A percentile compares a stretch with the other conserved stretches of the same genome.
Evolutionary conservation across 2,329 filamentous ascomycete species (phyloP).

Genomic region (Pseudogymnoascus destructans): DNA sequence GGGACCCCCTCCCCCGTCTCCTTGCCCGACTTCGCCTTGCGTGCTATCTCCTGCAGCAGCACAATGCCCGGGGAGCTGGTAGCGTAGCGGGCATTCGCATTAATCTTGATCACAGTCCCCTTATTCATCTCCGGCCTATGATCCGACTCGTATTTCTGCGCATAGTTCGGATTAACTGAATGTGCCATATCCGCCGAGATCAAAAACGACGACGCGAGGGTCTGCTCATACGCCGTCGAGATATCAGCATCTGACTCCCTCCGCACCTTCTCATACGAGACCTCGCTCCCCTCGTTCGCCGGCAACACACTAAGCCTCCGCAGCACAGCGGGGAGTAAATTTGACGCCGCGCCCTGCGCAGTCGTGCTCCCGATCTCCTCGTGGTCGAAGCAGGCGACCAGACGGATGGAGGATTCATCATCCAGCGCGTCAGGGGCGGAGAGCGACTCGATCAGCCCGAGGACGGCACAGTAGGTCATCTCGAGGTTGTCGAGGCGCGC

Average conservation of each 20-base stretch:
- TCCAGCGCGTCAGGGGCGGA: conserved; percentile 50
- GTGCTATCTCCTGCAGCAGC: conserved; percentile 74
- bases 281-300: conserved; percentile 40
- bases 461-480: conserved; percentile 88
- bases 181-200: conserved; percentile 97
- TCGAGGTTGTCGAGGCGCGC: conserved; percentile 90
- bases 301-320: conserved; percentile 75
- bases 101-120: conserved; percentile 93
- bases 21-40: conserved; percentile 37
- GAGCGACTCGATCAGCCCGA: conserved; percentile 73
- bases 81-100: conserved; percentile 92
- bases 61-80: conserved; percentile 95
- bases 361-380: conserved; percentile 92
- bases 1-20: conserved; percentile 56
- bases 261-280: conserved; percentile 47
- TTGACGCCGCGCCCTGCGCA: conserved; percentile 87
- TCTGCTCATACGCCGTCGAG: conserved; percentile 84
- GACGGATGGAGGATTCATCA: conserved; percentile 66
- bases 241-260: conserved; percentile 45
- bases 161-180: conserved; percentile 89
- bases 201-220: conserved; percentile 79
- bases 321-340: conserved; percentile 76
- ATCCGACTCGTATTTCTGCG: conserved; percentile 76
- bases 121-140: conserved; percentile 94
- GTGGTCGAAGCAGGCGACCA: conserved; percentile 94